These are phyloP conservation scores for Kalanchoe fedtschenkoi DNA, from an alignment of 164 flowering plant species.

Conservation along the genomic window DNA sequence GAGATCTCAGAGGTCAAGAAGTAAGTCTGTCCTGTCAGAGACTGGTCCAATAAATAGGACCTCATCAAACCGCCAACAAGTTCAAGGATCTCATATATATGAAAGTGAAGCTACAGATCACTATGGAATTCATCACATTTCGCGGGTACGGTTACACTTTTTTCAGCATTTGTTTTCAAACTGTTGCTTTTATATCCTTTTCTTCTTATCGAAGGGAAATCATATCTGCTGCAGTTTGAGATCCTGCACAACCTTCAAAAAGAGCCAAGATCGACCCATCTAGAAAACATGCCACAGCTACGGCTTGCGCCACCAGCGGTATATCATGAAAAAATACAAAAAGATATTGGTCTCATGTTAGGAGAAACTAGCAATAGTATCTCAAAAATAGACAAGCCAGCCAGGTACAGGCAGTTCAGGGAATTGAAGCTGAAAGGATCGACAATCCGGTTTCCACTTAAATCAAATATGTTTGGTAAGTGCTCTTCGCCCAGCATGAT, in stretches of 20 bases:
- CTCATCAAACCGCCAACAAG: slow-evolving; percentile 28
- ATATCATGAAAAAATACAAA: slow-evolving; percentile 90
- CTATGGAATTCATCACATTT: slow-evolving; percentile 47
- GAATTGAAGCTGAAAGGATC: slow-evolving; percentile 60
- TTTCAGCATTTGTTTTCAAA: background rate
- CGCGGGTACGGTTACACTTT: slow-evolving; percentile 48
- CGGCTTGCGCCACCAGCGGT: slow-evolving; percentile 93
- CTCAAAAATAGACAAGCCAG: slow-evolving; percentile 30
- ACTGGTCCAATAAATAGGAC: slow-evolving; percentile 38
- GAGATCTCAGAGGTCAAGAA: slow-evolving; percentile 38
- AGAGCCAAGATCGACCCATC: slow-evolving; percentile 35
- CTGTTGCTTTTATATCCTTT: background rate
- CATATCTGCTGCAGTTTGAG: slow-evolving; percentile 62
- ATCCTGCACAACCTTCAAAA: slow-evolving; percentile 62
- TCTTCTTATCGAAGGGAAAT: background rate
- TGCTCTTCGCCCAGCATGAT: background rate
- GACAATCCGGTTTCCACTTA: slow-evolving; percentile 58
- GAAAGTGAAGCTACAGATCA: slow-evolving; percentile 53
- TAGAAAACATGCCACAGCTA: slow-evolving; percentile 62
- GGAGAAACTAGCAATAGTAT: slow-evolving; percentile 47
- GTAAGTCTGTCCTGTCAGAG: slow-evolving; percentile 33
- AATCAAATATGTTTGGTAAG: slow-evolving; percentile 69
- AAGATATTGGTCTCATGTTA: slow-evolving; percentile 26
- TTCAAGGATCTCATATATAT: slow-evolving; percentile 32
- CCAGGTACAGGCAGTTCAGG: slow-evolving; percentile 33